Evolutionary conservation across 2,329 filamentous ascomycete genomes (phyloP), one percentile per base, ranked within the genome.

Genomic region (Calonectria leucothoes): DNA sequence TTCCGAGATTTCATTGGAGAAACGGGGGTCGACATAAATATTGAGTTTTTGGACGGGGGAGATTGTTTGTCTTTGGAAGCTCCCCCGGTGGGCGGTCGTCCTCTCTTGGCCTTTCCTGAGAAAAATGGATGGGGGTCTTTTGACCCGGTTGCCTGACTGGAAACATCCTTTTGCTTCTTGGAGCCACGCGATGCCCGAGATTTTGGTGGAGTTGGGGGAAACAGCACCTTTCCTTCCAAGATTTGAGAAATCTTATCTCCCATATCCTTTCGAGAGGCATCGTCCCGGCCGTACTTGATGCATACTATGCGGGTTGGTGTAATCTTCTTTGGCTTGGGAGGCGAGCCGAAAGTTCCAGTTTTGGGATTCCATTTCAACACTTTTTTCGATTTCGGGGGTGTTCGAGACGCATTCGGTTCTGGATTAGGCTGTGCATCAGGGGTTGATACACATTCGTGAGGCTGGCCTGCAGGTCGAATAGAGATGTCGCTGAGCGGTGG

Each of bases 181-280:
- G 66, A 27, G n/a, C 11, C 45, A 12, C 51, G 82, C 57, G 81
- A 81, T 52, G 77, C 70, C 71, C 66, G 69, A 79, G 45, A 85
- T 84, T 78, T 78, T 72, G 67, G 74, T 8, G 77, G 75, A 6
- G 74, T 76, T 66, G 75, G 77, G 17, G 82, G 79, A 10, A 82
- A 72, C 17, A 79, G 76, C 7, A 79, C 74, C 7, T 78, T 78
- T 37, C 82, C 81, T 25, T 80, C 77, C 15, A 95, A 82, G 29
- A 97, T 94, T 6, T 88, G 85, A 29, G 92, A 84, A 70, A 98
- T 93, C 75, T 87, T 89, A 11, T 87, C 82, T 0, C 92, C 93
- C 33, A 94, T 82, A 0, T 84, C 83, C 37, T 82, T 79, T 48
- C 88, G 87, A 48, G 84, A 85, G 33, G 81, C 81, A 8, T 85